A percentile compares a stretch with the other conserved stretches of the same genome.
phyloP scores from a whole-genome alignment of 1,284 basidiomycete species.

The Sporisorium reilianum region DNA sequence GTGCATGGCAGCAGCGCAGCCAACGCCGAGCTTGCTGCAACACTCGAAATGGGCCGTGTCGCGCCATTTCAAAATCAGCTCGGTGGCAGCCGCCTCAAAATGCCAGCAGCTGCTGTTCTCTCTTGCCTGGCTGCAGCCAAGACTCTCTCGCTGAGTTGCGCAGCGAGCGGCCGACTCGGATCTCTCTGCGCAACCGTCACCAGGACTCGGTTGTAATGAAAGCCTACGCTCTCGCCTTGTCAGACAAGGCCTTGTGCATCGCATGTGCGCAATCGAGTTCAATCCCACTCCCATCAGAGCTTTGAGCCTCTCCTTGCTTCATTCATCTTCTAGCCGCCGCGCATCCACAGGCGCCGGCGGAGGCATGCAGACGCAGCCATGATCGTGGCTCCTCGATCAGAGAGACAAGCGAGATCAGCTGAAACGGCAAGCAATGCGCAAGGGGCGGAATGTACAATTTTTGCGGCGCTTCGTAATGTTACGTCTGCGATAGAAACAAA shows the following conservation, averaged over 20 bases:
- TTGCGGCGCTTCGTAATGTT: neutral
- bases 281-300: too few relatives aligned
- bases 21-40: slow-evolving; percentile 3
- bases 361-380: neutral
- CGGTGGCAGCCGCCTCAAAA: neutral
- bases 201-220: neutral
- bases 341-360: neutral
- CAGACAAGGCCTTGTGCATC: neutral
- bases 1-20: neutral
- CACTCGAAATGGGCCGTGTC: slow-evolving; percentile 4
- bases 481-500: too few relatives aligned
- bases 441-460: slow-evolving; percentile 5
- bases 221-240: neutral
- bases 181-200: neutral
- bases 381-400: neutral
- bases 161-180: too few relatives aligned
- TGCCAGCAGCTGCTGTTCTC: slow-evolving; percentile 12
- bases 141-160: too few relatives aligned
- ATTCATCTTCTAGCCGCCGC: neutral
- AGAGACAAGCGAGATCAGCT: slow-evolving; percentile 3
- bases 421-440: neutral
- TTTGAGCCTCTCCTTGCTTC: neutral
- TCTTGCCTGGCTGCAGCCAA: slow-evolving; percentile 5
- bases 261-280: neutral
- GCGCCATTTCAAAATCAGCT: neutral